A percentile compares a stretch with the other conserved stretches of the same genome.
phyloP scores from a whole-genome alignment of 164 flowering plant genomes.

The Taxillus chinensis region DNA sequence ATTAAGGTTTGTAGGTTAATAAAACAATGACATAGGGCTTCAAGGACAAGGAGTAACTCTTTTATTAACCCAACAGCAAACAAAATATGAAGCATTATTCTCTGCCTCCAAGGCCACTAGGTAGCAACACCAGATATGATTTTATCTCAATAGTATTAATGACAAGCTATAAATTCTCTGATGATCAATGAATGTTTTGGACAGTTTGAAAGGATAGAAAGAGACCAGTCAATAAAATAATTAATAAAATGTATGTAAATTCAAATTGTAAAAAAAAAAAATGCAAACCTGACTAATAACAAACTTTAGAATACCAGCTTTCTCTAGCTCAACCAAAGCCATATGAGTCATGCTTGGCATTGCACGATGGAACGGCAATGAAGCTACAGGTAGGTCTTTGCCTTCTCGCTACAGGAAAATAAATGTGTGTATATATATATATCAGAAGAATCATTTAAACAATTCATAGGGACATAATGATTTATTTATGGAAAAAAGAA shows the following conservation, averaged over 20 bases:
- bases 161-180: no score
- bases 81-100: no score
- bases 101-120: no score
- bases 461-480: no score
- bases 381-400: slow-evolving; percentile 81
- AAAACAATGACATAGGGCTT: no score
- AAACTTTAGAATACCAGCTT: slow-evolving; percentile 77
- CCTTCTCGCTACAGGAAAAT: slow-evolving; percentile 68
- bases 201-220: neutral
- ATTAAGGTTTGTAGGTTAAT: no score
- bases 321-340: slow-evolving; percentile 90
- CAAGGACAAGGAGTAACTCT: no score
- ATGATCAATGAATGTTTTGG: no score
- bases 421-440: slow-evolving; percentile 3
- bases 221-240: neutral
- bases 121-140: no score
- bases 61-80: no score
- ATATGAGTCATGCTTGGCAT: slow-evolving; percentile 89
- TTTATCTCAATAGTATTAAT: no score
- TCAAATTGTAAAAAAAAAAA: slow-evolving; percentile 3
- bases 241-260: neutral
- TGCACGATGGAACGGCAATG: slow-evolving; percentile 91
- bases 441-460: neutral
- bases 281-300: slow-evolving; percentile 77
- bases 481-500: no score